Evolutionary conservation across 768 basidiomycete species (phyloP), one percentile per base, ranked within the genome.

Genomic region (Lentinula guzmanii): DNA sequence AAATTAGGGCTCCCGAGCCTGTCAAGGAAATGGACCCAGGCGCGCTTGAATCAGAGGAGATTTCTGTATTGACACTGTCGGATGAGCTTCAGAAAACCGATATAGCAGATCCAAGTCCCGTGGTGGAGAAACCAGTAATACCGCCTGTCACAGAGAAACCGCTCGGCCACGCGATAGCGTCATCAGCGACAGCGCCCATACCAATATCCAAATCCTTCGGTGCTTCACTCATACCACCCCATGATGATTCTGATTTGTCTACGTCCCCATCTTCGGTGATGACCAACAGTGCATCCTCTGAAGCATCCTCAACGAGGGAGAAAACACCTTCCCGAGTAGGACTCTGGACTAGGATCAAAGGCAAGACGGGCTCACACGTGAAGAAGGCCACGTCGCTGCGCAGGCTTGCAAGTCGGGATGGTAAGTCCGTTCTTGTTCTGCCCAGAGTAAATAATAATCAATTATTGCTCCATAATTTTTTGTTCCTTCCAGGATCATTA

Each of bases 271-370:
- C 62, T 21, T 50, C 59, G 11, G 53, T 45, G 52, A 15, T 51
- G 33, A 39, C 50, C n/a, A 24, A 0, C 8, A 52, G 48, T 13
- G n/a, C 52, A 1, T 37, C 42, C 15, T 64, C 66, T n/a, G 61
- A 60, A 28, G 39, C 43, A 10, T 8, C 48, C 16, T 33, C 42
- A 15, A 51, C 1, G 4, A 3, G 59, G 24, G 62, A 63, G 16
- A 57, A 56, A n/a, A 62, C 56, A 28, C 64, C 60, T 34, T 59
- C 61, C 61, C 39, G 48, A 3, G 21, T 59, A 13, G 68, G 74
- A 18, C 64, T 80, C 3, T 80, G 79, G 79, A 67, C 71, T 28
- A 78, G 74, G 43, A 64, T 70, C 60, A 68, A 68, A 48, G 60
- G 63, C 24, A 65, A 63, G 9, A 61, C 65, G 2, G 57, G 59